phyloP scores from a whole-genome alignment of 2,329 filamentous ascomycete genomes.

The Sclerotiophoma versabilis region DNA sequence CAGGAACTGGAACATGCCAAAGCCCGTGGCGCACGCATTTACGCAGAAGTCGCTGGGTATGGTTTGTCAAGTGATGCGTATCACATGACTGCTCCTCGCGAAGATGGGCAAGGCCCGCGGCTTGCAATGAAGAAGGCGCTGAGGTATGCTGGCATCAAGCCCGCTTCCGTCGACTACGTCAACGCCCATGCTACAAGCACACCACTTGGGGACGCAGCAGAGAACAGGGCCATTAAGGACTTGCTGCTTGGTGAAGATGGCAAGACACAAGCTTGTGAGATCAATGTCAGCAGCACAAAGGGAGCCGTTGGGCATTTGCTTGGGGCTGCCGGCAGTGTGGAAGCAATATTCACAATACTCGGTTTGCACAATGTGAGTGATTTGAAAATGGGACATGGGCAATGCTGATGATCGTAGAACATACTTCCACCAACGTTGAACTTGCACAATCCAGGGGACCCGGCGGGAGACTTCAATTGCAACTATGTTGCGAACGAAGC shows the following conservation, averaged over 20 bases:
- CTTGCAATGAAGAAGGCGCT: conserved; percentile 87
- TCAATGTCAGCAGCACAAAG: conserved; percentile 93
- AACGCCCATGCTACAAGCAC: conserved; percentile 97
- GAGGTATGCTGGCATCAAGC: conserved; percentile 72
- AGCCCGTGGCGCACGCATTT: conserved; percentile 77
- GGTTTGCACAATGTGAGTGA: conserved; percentile 75
- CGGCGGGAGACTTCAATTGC: conserved; percentile 72
- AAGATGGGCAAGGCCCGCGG: conserved; percentile 81
- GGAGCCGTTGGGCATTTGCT: conserved; percentile 90
- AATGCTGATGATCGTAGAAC: conserved; percentile 61
- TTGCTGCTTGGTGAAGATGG: conserved; percentile 79
- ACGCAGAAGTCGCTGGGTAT: conserved; percentile 89
- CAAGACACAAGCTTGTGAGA: conserved; percentile 63
- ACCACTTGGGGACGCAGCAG: conserved; percentile 81
- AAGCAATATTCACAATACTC: conserved; percentile 84
- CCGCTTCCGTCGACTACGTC: conserved; percentile 81
- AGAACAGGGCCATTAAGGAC: conserved; percentile 80
- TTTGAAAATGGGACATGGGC: neutral
- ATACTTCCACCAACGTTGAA: conserved; percentile 87
- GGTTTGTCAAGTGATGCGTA: conserved; percentile 89
- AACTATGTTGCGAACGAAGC: conserved; percentile 81
- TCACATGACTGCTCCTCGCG: conserved; percentile 89
- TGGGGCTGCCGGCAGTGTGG: conserved; percentile 88
- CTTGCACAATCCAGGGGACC: conserved; percentile 66
- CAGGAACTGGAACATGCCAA: conserved; percentile 86